phyloP scores from a whole-genome alignment of 2,329 filamentous ascomycete genomes.

The Ramichloridium luteum region DNA sequence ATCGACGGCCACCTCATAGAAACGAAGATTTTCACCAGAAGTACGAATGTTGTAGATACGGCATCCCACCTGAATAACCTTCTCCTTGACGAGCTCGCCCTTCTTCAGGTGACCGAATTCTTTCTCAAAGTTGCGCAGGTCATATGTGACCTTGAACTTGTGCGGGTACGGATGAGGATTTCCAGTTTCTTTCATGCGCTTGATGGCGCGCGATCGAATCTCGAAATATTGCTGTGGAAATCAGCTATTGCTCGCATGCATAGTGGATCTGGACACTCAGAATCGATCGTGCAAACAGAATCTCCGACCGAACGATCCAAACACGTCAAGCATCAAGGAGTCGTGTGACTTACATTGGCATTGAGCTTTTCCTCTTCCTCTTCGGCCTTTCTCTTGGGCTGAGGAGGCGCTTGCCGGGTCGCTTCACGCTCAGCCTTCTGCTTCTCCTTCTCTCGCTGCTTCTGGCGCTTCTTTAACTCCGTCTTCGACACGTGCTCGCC shows the following conservation, averaged over 20 bases:
- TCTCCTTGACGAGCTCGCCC: conserved; percentile 68
- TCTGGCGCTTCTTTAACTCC: conserved; percentile 81
- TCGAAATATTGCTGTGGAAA: conserved; percentile 74
- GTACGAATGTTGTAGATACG: conserved; percentile 82
- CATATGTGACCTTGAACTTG: conserved; percentile 79
- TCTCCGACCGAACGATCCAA: too few species aligned
- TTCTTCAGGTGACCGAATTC: conserved; percentile 75
- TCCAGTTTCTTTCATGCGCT: conserved; percentile 60
- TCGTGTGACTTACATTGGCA: conserved; percentile 54
- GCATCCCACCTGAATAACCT: conserved; percentile 64
- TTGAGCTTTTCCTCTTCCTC: conserved; percentile 58
- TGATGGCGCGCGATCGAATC: conserved; percentile 74
- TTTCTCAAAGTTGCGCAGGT: conserved; percentile 65
- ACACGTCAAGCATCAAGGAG: too few species aligned
- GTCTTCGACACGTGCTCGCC: conserved; percentile 59
- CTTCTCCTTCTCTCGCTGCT: conserved; percentile 74
- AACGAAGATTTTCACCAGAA: conserved; percentile 72
- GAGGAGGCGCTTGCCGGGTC: conserved; percentile 44
- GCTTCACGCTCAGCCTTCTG: conserved; percentile 83
- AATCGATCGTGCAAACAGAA: too few species aligned
- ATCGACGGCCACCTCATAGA: conserved; percentile 74
- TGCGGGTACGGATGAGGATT: conserved; percentile 82
- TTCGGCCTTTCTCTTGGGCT: conserved; percentile 49
- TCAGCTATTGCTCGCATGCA: too few species aligned
- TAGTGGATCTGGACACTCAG: too few species aligned